phyloP scores from a whole-genome alignment of 768 basidiomycete genomes.

The Cystobasidium ongulense region DNA sequence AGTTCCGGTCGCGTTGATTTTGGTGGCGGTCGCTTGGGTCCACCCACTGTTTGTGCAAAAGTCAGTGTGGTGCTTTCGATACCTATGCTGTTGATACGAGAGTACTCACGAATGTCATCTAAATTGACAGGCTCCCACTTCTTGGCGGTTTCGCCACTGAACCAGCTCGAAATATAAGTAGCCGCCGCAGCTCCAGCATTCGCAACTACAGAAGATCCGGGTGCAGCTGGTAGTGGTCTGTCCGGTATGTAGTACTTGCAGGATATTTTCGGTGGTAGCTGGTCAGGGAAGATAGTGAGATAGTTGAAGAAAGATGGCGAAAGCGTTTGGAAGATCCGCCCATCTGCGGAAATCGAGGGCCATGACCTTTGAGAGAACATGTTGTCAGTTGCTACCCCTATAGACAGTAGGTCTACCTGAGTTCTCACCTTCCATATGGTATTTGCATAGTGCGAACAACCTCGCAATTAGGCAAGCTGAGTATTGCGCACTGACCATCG shows the following conservation, averaged over 20 bases:
- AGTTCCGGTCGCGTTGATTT: constrained; percentile 3
- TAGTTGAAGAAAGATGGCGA: constrained; percentile 19
- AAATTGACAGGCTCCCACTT: neutral
- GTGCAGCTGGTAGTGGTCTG: neutral
- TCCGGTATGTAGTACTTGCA: neutral
- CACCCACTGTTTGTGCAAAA: constrained; percentile 31
- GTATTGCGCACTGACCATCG: constrained; percentile 12
- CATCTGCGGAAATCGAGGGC: constrained; percentile 2
- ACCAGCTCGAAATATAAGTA: constrained; percentile 20
- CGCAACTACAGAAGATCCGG: neutral
- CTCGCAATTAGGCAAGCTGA: constrained; percentile 13
- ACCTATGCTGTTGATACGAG: neutral
- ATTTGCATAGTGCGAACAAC: constrained; percentile 1
- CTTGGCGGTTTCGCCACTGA: constrained; percentile 7
- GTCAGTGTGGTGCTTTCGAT: neutral
- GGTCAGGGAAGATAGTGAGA: constrained; percentile 17
- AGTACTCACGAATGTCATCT: neutral
- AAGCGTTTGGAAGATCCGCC: constrained; percentile 12
- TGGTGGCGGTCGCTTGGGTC: constrained; percentile 34
- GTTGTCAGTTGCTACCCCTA: neutral
- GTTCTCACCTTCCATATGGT: neutral
- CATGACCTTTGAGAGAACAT: neutral
- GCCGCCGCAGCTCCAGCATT: constrained; percentile 5
- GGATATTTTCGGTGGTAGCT: neutral
- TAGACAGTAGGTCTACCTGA: neutral